Conservation (phyloP, 495 filamentous ascomycete genomes). For the Xylaria grammica region DNA sequence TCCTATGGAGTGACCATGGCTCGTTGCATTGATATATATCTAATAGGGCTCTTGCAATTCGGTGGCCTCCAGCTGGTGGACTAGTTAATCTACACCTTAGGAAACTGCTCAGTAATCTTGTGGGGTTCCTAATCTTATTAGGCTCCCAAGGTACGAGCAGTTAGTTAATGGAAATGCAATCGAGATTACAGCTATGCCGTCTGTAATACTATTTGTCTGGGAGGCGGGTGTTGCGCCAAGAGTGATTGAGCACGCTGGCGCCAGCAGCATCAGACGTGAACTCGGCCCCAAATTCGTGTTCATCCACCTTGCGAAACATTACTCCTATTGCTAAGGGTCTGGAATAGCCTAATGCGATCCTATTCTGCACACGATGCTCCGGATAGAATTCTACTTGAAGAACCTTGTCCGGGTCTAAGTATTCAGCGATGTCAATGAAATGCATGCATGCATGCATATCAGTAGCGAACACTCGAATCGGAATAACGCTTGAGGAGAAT, state of each 20-base stretch:
- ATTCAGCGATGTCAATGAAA: too few relatives aligned
- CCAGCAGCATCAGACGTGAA: slow-evolving; percentile 8
- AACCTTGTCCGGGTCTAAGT: background rate
- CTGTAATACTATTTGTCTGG: too few relatives aligned
- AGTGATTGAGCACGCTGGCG: background rate
- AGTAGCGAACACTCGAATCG: background rate
- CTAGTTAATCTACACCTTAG: too few relatives aligned
- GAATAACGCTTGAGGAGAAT: background rate
- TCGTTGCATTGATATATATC: too few relatives aligned
- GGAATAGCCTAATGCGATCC: background rate
- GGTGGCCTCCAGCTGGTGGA: too few relatives aligned
- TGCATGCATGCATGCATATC: background rate
- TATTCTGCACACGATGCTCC: too few relatives aligned
- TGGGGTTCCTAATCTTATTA: too few relatives aligned
- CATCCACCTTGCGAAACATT: background rate
- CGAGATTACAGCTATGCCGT: too few relatives aligned
- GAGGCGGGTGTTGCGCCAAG: background rate
- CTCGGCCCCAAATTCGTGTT: background rate
- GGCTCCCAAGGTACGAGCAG: too few relatives aligned
- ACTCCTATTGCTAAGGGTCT: background rate
- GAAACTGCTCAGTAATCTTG: too few relatives aligned
- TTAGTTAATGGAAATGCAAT: background rate
- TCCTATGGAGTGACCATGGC: too few relatives aligned
- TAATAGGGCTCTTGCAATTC: too few relatives aligned
- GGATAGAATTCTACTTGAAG: background rate